Evolutionary conservation across 2,329 filamentous ascomycete species (phyloP).

Genomic region (Colletotrichum sp.): DNA sequence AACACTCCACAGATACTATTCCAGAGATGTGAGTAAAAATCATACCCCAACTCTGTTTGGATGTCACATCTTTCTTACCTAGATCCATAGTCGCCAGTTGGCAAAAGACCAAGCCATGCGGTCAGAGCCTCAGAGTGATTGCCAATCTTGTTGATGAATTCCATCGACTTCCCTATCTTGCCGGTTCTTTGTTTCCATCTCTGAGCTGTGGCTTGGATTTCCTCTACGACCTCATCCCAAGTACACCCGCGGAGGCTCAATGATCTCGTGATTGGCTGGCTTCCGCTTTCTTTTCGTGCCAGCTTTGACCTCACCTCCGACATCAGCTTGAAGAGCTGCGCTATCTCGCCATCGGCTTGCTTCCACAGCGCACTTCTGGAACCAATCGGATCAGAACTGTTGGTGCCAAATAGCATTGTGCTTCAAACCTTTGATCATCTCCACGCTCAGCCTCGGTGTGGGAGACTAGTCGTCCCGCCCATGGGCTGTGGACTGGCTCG

Average conservation of each 20-base stretch:
- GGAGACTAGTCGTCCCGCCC: not conserved
- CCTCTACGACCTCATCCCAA: not conserved
- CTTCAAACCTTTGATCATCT: not conserved
- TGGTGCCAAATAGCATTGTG: not conserved
- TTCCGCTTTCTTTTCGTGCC: not conserved
- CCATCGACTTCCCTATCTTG: not conserved
- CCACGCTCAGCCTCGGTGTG: not conserved
- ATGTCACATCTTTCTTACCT: not conserved
- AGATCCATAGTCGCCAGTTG: not conserved
- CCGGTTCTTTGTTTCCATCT: not conserved
- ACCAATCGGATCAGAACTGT: not conserved
- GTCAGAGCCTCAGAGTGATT: not conserved
- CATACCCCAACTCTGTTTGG: not conserved
- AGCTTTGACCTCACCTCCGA: slow-evolving; percentile 11
- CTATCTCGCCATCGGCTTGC: slow-evolving; percentile 10
- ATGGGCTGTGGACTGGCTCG: not conserved
- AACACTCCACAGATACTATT: not conserved
- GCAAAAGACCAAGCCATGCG: slow-evolving; percentile 6
- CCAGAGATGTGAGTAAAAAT: not conserved
- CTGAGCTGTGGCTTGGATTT: not conserved
- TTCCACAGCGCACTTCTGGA: slow-evolving; percentile 7
- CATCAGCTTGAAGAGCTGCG: slow-evolving; percentile 14
- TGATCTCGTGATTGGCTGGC: not conserved
- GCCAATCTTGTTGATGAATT: slow-evolving; percentile 4
- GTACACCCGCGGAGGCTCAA: not conserved